A percentile compares a stretch with the other conserved stretches of the same genome.
phyloP scores from a whole-genome alignment of 306 rosid genomes.

The Trifolium pratense region DNA sequence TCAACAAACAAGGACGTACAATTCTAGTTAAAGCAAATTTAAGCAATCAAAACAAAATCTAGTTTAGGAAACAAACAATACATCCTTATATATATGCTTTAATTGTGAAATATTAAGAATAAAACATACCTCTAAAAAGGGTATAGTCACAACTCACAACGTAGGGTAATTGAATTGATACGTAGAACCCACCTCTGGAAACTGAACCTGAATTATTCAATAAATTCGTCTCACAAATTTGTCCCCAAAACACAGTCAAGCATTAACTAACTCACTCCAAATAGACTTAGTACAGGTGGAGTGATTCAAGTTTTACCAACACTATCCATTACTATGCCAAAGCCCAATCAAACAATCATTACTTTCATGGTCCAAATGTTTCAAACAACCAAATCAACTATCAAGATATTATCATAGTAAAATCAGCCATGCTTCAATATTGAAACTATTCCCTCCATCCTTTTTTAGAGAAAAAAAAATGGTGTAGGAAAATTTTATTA shows the following conservation, averaged over 20 bases:
- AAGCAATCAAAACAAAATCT: constrained; percentile 30
- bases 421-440: background rate
- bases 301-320: constrained; percentile 42
- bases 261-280: constrained; percentile 42
- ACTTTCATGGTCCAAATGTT: constrained; percentile 39
- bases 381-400: constrained; percentile 30
- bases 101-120: background rate
- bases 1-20: background rate
- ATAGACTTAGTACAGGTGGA: constrained; percentile 34
- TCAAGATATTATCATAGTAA: constrained; percentile 28
- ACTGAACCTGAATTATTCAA: constrained; percentile 37
- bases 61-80: background rate
- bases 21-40: constrained; percentile 19
- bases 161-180: constrained; percentile 10
- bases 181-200: constrained; percentile 32
- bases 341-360: constrained; percentile 39
- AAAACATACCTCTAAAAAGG: constrained; percentile 19
- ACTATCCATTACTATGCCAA: constrained; percentile 45
- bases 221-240: constrained; percentile 32
- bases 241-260: constrained; percentile 47
- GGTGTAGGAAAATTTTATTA: too few relatives aligned
- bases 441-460: too few relatives aligned
- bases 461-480: too few relatives aligned
- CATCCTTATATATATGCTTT: background rate
- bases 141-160: background rate